Conservation (phyloP, 2,329 filamentous ascomycete species). For the Lecanosticta acicola region DNA sequence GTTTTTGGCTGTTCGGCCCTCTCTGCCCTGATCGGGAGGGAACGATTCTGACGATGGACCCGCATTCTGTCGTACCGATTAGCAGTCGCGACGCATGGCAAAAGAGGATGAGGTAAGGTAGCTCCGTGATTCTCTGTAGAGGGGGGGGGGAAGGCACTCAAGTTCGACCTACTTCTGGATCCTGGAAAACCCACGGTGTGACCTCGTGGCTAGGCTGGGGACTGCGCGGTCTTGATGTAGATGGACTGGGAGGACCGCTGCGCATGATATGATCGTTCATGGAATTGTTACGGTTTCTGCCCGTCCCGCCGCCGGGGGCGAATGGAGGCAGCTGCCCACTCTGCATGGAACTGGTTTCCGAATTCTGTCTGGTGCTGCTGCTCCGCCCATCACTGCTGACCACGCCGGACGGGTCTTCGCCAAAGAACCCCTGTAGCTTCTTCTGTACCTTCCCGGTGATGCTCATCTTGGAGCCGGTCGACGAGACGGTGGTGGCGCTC, state of each 20-base stretch:
- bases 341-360: slow-evolving; percentile 48
- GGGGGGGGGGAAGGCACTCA: not conserved
- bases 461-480: slow-evolving; percentile 71
- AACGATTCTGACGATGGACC: slow-evolving; percentile 27
- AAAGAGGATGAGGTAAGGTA: not conserved
- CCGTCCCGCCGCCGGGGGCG: slow-evolving; percentile 36
- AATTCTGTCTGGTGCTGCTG: slow-evolving; percentile 54
- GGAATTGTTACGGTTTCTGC: slow-evolving; percentile 76
- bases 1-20: slow-evolving; percentile 25
- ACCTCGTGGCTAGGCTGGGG: slow-evolving; percentile 70
- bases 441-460: slow-evolving; percentile 67
- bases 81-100: slow-evolving; percentile 7
- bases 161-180: slow-evolving; percentile 26
- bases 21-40: slow-evolving; percentile 27
- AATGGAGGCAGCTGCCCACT: slow-evolving; percentile 48
- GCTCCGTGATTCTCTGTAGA: not conserved
- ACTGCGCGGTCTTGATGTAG: slow-evolving; percentile 72
- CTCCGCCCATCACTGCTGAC: slow-evolving; percentile 29
- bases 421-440: slow-evolving; percentile 86
- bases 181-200: slow-evolving; percentile 92
- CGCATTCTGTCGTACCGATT: slow-evolving; percentile 18
- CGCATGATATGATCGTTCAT: slow-evolving; percentile 59
- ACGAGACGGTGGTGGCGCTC: slow-evolving; percentile 81
- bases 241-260: slow-evolving; percentile 60
- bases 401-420: slow-evolving; percentile 70